A percentile compares a stretch with the other conserved stretches of the same genome.
phyloP scores from a whole-genome alignment of 2,329 filamentous ascomycete genomes.

The Dactylellina drechsleri region DNA sequence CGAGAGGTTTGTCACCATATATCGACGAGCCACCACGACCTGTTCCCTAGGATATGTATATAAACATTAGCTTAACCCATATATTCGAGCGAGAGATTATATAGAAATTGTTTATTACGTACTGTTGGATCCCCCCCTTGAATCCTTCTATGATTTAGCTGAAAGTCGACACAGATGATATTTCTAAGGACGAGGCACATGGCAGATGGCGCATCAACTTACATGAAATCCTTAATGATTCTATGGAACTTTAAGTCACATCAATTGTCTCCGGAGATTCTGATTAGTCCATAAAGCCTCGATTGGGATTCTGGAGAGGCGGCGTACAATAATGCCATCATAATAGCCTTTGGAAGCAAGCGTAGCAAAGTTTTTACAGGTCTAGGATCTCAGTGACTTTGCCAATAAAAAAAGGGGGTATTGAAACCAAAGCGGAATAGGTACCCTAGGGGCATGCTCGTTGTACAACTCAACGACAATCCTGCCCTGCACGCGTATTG shows the following conservation, averaged over 20 bases:
- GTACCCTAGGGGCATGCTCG: slow-evolving; percentile 80
- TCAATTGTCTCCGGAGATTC: not conserved
- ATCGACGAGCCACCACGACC: slow-evolving; percentile 88
- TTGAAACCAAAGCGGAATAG: not conserved
- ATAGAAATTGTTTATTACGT: not conserved
- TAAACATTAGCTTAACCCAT: not conserved
- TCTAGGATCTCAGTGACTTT: slow-evolving; percentile 62
- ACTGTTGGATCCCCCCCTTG: slow-evolving; percentile 89
- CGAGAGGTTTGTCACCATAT: slow-evolving; percentile 92
- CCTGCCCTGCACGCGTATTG: slow-evolving; percentile 70
- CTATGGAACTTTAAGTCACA: slow-evolving; percentile 75
- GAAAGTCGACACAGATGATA: not conserved
- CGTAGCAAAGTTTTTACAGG: slow-evolving; percentile 86
- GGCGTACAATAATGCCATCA: slow-evolving; percentile 71
- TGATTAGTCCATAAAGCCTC: slow-evolving; percentile 21
- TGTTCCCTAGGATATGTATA: slow-evolving; percentile 66
- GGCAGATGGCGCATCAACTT: slow-evolving; percentile 2
- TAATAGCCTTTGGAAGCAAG: slow-evolving; percentile 88
- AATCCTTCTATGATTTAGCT: slow-evolving; percentile 24
- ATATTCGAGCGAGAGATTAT: not conserved
- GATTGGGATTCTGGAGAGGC: slow-evolving; percentile 6
- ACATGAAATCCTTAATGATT: slow-evolving; percentile 91
- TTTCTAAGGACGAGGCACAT: not conserved
- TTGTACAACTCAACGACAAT: slow-evolving; percentile 91
- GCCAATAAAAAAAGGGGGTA: not conserved